Conservation (phyloP, 2,329 filamentous ascomycete species). For the Claviceps quebecensis region DNA sequence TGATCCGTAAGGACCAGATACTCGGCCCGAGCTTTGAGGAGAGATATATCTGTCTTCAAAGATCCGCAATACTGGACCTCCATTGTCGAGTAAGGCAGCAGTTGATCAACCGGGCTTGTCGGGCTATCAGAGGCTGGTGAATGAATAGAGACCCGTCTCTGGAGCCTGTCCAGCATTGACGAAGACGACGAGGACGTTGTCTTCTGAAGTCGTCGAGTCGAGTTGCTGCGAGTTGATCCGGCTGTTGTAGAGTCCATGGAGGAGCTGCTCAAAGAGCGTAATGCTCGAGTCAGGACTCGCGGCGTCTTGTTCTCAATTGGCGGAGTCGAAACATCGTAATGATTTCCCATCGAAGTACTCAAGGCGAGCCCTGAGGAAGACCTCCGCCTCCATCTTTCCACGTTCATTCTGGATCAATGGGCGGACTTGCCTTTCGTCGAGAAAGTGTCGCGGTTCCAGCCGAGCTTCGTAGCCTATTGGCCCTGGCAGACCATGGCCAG, state of each 20-base stretch:
- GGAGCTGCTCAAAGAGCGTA: slow-evolving; percentile 26
- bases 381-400: slow-evolving; percentile 22
- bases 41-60: slow-evolving; percentile 34
- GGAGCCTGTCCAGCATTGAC: slow-evolving; percentile 28
- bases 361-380: slow-evolving; percentile 17
- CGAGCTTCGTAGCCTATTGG: not conserved
- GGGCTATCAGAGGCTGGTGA: slow-evolving; percentile 20
- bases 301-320: slow-evolving; percentile 20
- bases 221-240: slow-evolving; percentile 17
- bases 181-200: slow-evolving; percentile 23
- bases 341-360: slow-evolving; percentile 9
- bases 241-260: slow-evolving; percentile 26
- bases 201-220: slow-evolving; percentile 23
- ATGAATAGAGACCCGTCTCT: slow-evolving; percentile 25
- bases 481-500: slow-evolving; percentile 5
- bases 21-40: slow-evolving; percentile 34
- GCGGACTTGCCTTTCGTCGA: not conserved
- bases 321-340: slow-evolving; percentile 10
- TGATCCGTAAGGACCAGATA: slow-evolving; percentile 39
- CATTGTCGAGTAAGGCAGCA: slow-evolving; percentile 21
- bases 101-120: slow-evolving; percentile 15
- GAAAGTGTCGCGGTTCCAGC: not conserved
- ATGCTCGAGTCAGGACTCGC: slow-evolving; percentile 21
- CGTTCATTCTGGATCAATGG: slow-evolving; percentile 13
- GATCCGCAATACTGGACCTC: slow-evolving; percentile 30